These are phyloP conservation scores for Xylaria multiplex DNA, from an alignment of 2,329 filamentous ascomycete genomes.

Conservation along the genomic window DNA sequence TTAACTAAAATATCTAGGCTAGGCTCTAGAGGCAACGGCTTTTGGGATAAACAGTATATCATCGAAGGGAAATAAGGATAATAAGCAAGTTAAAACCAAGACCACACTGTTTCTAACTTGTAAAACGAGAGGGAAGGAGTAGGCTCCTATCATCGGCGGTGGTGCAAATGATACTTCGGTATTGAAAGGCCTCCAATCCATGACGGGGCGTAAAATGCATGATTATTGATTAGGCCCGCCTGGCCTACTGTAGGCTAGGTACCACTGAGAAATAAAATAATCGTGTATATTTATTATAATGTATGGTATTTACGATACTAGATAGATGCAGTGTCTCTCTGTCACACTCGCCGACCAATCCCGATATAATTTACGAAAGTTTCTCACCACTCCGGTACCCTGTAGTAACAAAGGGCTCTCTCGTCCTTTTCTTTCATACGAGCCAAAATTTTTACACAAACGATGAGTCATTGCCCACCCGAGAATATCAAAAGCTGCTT, in stretches of 20 bases:
- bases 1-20: slow-evolving; percentile 16
- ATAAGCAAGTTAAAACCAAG: slow-evolving; percentile 14
- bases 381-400: neutral
- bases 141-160: neutral
- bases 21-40: slow-evolving; percentile 21
- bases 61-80: neutral
- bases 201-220: neutral
- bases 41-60: slow-evolving; percentile 25
- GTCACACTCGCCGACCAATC: neutral
- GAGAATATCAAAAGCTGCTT: slow-evolving; percentile 1
- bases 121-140: neutral
- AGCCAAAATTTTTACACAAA: neutral
- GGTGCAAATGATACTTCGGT: neutral
- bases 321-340: neutral
- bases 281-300: neutral
- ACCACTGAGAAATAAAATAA: neutral
- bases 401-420: neutral
- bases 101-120: neutral
- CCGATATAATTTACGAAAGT: neutral
- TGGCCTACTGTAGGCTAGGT: neutral
- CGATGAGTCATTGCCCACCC: neutral
- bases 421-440: neutral
- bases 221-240: neutral
- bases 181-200: neutral
- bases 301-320: neutral